Evolutionary conservation across 306 rosid species (phyloP).

Genomic region (Pyrus betulifolia): DNA sequence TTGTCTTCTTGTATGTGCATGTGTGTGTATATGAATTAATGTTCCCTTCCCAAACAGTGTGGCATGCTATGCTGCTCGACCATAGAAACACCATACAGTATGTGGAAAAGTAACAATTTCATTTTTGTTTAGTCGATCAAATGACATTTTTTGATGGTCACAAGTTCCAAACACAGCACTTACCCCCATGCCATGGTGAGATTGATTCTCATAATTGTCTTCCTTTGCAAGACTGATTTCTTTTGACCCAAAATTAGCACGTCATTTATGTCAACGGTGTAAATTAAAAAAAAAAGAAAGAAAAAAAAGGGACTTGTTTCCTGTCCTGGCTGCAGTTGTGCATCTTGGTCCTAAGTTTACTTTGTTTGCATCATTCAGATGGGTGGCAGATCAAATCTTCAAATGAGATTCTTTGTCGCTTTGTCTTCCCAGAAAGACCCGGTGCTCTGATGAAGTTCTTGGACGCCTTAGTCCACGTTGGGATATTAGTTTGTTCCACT

Average conservation of each 20-base stretch:
- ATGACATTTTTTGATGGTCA: too few relatives aligned
- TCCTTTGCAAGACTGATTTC: too few relatives aligned
- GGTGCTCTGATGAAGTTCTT: constrained; percentile 86
- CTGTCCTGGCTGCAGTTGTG: background rate
- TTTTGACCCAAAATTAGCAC: too few relatives aligned
- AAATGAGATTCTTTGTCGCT: constrained; percentile 82
- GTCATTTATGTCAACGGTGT: too few relatives aligned
- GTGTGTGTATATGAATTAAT: background rate
- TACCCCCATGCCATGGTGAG: too few relatives aligned
- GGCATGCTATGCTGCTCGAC: background rate
- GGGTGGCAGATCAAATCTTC: constrained; percentile 62
- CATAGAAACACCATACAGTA: too few relatives aligned
- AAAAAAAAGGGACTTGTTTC: background rate
- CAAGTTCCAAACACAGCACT: too few relatives aligned
- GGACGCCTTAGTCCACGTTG: constrained; percentile 85
- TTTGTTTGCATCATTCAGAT: constrained; percentile 45
- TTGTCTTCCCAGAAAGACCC: constrained; percentile 87
- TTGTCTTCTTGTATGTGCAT: background rate
- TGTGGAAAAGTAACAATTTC: too few relatives aligned
- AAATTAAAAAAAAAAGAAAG: too few relatives aligned
- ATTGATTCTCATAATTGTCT: too few relatives aligned
- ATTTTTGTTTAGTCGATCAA: background rate
- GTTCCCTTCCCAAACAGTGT: background rate
- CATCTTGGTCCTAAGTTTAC: constrained; percentile 5
- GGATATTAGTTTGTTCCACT: constrained; percentile 87